Percentiles rank a stretch among this genome's conserved stretches.
Evolutionary conservation across 495 filamentous ascomycete genomes (phyloP).

Genomic region (Tuber melanosporum): DNA sequence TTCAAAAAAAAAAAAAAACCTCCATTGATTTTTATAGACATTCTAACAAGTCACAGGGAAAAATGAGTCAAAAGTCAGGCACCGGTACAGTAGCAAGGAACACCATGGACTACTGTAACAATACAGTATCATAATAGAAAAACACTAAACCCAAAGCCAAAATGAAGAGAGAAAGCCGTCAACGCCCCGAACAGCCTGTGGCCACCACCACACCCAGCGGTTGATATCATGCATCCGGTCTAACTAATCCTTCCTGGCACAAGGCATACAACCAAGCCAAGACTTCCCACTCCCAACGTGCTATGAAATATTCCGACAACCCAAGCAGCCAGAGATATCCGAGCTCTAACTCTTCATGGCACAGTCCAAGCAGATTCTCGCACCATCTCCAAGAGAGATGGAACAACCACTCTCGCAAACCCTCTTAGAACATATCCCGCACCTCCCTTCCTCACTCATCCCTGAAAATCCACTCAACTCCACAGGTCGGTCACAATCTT

Average conservation of each 20-base stretch:
- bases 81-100: not conserved
- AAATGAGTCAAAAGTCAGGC: not conserved
- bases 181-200: not conserved
- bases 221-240: not conserved
- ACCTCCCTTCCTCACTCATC: conserved; percentile 20
- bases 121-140: not conserved
- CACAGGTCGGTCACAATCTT: conserved; percentile 33
- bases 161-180: not conserved
- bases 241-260: not conserved
- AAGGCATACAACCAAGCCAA: not conserved
- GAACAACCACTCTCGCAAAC: conserved; percentile 30
- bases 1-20: not conserved
- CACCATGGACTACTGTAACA: not conserved
- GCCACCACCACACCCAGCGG: not conserved
- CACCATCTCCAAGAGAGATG: conserved; percentile 20
- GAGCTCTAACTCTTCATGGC: conserved; percentile 25
- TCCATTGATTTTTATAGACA: not conserved
- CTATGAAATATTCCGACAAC: not conserved
- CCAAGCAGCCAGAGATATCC: not conserved
- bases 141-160: not conserved
- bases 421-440: conserved; percentile 23
- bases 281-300: not conserved
- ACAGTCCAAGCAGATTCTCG: conserved; percentile 30
- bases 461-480: conserved; percentile 15
- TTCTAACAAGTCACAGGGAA: not conserved